Evolutionary conservation across 2,329 filamentous ascomycete species (phyloP).

Genomic region (Xylaria polymorpha): DNA sequence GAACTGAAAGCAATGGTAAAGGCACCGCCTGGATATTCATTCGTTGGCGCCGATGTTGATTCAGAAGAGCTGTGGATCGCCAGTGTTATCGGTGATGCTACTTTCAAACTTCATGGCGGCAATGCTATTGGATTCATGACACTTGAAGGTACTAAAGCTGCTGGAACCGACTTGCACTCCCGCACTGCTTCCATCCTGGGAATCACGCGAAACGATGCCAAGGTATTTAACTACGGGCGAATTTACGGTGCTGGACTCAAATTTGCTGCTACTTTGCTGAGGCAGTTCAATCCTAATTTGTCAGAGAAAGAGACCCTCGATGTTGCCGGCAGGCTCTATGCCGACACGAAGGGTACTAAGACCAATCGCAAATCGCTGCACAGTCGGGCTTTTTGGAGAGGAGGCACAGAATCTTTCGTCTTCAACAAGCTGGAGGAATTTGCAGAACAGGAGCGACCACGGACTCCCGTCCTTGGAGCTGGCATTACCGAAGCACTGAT

Average conservation of each 20-base stretch:
- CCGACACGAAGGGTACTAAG: conserved; percentile 89
- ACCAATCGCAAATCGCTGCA: conserved; percentile 78
- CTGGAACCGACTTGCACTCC: conserved; percentile 93
- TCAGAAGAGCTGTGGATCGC: conserved; percentile 99
- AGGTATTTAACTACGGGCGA: conserved; percentile 98
- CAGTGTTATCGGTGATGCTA: conserved; percentile 91
- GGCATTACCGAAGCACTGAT: conserved; percentile 97
- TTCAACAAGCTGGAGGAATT: conserved; percentile 99
- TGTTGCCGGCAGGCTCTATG: conserved; percentile 84
- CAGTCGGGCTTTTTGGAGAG: conserved; percentile 88
- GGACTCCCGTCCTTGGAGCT: conserved; percentile 91
- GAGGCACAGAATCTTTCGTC: conserved; percentile 95
- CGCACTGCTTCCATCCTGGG: conserved; percentile 91
- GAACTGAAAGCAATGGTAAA: conserved; percentile 97
- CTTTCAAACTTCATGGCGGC: conserved; percentile 93
- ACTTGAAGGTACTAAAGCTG: conserved; percentile 92
- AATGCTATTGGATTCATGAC: conserved; percentile 99
- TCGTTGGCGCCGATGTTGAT: conserved; percentile 97
- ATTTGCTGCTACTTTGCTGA: conserved; percentile 88
- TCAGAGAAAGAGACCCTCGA: conserved; percentile 81
- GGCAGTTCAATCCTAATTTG: conserved; percentile 90
- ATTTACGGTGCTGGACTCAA: conserved; percentile 98
- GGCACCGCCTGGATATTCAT: conserved; percentile 88
- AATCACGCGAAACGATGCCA: conserved; percentile 94
- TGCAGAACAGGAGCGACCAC: conserved; percentile 89